A percentile compares a stretch with the other conserved stretches of the same genome.
These are phyloP conservation scores for Micractinium conductrix DNA, from an alignment of 139 green algal species.

Conservation along the genomic window DNA sequence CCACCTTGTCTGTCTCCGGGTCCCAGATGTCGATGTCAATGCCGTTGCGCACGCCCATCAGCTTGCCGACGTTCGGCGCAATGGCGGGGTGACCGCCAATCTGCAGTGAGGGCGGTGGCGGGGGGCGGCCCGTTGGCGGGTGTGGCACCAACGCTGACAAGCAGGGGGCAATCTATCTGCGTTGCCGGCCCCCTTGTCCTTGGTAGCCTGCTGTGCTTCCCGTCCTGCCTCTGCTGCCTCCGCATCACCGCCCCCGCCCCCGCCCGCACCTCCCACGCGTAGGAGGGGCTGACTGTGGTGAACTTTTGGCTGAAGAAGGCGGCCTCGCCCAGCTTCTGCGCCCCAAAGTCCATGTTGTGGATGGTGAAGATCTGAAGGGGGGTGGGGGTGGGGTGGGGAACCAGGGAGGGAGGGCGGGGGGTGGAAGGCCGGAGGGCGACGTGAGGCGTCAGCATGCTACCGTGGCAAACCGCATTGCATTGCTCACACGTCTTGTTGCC, in stretches of 20 bases:
- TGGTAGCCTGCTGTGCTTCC: background rate
- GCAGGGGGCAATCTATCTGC: too few species aligned
- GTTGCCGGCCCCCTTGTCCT: too few species aligned
- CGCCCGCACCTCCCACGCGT: constrained; percentile 79
- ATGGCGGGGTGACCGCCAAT: constrained; percentile 74
- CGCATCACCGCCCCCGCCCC: constrained; percentile 60
- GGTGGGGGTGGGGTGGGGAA: background rate
- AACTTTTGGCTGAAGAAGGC: constrained; percentile 83
- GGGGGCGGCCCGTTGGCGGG: too few species aligned
- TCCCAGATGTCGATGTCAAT: constrained; percentile 98
- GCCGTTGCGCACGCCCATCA: constrained; percentile 79
- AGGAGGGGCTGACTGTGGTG: constrained; percentile 94
- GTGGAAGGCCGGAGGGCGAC: too few species aligned
- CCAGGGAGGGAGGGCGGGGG: background rate
- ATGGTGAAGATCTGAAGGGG: constrained; percentile 81
- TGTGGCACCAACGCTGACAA: too few species aligned
- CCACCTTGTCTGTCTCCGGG: constrained; percentile 75
- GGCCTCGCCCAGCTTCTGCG: constrained; percentile 80
- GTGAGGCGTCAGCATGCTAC: too few species aligned
- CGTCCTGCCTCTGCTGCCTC: background rate
- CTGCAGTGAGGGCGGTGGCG: constrained; percentile 29
- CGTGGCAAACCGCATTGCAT: too few species aligned
- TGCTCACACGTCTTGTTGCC: too few species aligned
- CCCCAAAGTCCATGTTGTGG: constrained; percentile 92
- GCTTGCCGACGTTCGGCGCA: constrained; percentile 69